These are phyloP conservation scores for Centaurea solstitialis DNA, from an alignment of 129 eudicot genomes.

Conservation along the genomic window DNA sequence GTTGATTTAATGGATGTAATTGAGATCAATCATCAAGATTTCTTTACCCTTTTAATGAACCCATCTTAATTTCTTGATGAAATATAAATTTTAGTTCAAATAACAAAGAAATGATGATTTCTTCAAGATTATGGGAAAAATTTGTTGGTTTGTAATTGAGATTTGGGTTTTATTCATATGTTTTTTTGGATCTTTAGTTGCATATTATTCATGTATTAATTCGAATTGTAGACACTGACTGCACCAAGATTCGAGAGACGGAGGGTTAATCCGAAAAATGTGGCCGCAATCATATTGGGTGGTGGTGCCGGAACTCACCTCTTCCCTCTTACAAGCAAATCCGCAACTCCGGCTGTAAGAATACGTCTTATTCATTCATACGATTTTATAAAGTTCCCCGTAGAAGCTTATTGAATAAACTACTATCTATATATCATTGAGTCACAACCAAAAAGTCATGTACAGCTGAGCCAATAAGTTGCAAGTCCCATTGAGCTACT, in stretches of 20 bases:
- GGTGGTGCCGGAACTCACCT: slow-evolving; percentile 95
- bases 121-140: not conserved
- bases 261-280: slow-evolving; percentile 80
- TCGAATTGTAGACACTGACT: slow-evolving; percentile 38
- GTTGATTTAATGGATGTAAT: too few species aligned
- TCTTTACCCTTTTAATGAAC: slow-evolving; percentile 2
- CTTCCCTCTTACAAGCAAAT: slow-evolving; percentile 90
- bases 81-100: not conserved
- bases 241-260: slow-evolving; percentile 67
- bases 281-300: slow-evolving; percentile 92
- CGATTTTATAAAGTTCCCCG: not conserved
- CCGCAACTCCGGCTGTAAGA: slow-evolving; percentile 97
- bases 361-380: not conserved
- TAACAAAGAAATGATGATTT: not conserved
- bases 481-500: too few species aligned
- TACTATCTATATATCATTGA: too few species aligned
- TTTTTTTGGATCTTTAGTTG: slow-evolving; percentile 21
- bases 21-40: too few species aligned
- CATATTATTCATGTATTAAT: not conserved
- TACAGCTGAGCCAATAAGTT: too few species aligned
- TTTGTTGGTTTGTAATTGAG: not conserved
- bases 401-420: too few species aligned
- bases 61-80: not conserved
- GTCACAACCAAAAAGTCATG: too few species aligned
- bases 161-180: slow-evolving; percentile 14